A percentile compares a stretch with the other conserved stretches of the same genome.
Evolutionary conservation across 257 asterid species (phyloP).

Genomic region (Cordia subcordata): DNA sequence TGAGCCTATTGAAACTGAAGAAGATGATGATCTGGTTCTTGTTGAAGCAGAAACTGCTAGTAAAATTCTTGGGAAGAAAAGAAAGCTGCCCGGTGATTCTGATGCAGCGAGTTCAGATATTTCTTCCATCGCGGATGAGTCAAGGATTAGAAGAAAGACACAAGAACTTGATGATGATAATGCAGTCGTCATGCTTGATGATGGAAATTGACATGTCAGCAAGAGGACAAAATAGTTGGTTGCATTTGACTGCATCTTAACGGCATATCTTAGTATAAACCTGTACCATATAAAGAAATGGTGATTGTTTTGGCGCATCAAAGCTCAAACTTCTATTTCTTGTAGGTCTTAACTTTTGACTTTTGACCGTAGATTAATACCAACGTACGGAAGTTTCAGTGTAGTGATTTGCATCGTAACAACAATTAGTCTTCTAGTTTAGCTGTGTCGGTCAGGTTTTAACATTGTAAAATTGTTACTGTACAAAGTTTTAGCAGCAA

Average conservation of each 20-base stretch:
- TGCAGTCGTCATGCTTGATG: slow-evolving; percentile 36
- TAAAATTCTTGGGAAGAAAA: slow-evolving; percentile 45
- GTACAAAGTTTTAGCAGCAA: background rate
- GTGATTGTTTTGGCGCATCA: slow-evolving; percentile 43
- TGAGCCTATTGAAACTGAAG: slow-evolving; percentile 31
- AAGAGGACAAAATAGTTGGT: slow-evolving; percentile 39
- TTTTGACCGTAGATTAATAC: background rate
- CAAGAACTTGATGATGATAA: slow-evolving; percentile 38
- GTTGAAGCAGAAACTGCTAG: slow-evolving; percentile 24
- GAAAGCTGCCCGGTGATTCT: slow-evolving; percentile 45
- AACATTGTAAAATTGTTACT: background rate
- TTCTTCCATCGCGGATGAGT: slow-evolving; percentile 19
- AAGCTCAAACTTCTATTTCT: slow-evolving; percentile 9
- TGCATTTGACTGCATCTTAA: slow-evolving; percentile 1
- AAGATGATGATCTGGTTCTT: slow-evolving; percentile 54
- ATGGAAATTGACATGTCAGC: slow-evolving; percentile 29
- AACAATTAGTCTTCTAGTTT: background rate
- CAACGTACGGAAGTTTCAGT: background rate
- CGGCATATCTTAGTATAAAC: slow-evolving; percentile 26
- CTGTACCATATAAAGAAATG: slow-evolving; percentile 36
- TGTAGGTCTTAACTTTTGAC: background rate
- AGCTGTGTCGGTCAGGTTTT: background rate
- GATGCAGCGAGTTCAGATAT: slow-evolving; percentile 17
- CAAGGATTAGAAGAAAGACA: slow-evolving; percentile 30
- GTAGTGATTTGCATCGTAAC: background rate